phyloP scores from a whole-genome alignment of 495 filamentous ascomycete genomes.

The Bombardia bombarda region DNA sequence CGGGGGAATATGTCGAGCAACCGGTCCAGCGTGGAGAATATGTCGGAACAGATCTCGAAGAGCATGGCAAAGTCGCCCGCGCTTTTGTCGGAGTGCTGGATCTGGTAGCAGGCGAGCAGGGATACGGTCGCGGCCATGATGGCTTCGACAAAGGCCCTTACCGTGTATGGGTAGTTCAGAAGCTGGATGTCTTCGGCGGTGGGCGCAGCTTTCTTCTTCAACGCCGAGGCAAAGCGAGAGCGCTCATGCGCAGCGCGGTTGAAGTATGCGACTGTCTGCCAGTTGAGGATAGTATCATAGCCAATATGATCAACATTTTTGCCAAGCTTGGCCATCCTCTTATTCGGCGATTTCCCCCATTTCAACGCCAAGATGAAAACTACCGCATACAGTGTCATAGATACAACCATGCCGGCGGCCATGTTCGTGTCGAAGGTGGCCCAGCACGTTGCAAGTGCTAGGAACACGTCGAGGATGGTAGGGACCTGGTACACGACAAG shows the following conservation, averaged over 20 bases:
- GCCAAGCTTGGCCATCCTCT: background rate
- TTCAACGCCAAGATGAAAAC: no score
- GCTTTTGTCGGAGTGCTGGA: background rate
- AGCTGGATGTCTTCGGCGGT: background rate
- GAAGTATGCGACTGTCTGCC: conserved; percentile 7
- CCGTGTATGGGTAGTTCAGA: no score
- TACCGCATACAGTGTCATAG: background rate
- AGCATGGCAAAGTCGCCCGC: conserved; percentile 8
- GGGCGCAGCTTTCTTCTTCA: background rate
- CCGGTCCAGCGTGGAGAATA: background rate
- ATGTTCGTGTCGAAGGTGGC: background rate
- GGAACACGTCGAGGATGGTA: background rate
- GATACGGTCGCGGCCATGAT: background rate
- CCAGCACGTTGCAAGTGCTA: conserved; percentile 1
- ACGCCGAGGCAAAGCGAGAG: background rate
- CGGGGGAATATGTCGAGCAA: background rate
- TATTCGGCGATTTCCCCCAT: background rate
- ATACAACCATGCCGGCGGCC: background rate
- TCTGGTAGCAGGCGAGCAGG: conserved; percentile 3
- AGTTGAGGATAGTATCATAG: conserved; percentile 4
- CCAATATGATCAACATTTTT: background rate
- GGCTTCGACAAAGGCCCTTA: background rate
- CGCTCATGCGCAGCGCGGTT: conserved; percentile 2
- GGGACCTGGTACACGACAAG: conserved; percentile 1
- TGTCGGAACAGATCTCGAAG: conserved; percentile 4